Percentiles rank a stretch among this genome's conserved stretches.
These are phyloP conservation scores for Umbelopsis sp. DNA, from an alignment of 192 early-diverging fungal species.

Conservation along the genomic window DNA sequence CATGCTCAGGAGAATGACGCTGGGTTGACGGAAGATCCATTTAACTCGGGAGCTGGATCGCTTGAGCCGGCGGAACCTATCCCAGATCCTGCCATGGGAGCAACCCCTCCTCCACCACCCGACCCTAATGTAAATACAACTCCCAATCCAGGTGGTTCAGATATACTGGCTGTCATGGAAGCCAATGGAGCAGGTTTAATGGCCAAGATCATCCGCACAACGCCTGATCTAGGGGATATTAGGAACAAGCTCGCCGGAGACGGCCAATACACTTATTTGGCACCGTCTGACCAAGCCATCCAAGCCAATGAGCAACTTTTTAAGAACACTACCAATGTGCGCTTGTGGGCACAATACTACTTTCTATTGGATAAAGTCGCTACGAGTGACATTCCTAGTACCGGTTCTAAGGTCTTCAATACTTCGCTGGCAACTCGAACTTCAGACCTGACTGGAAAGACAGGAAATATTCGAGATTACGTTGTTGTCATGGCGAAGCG, in stretches of 20 bases:
- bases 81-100: too few species aligned
- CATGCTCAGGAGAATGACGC: constrained; percentile 17
- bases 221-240: not conserved
- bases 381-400: not conserved
- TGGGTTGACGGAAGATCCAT: not conserved
- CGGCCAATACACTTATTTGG: not conserved
- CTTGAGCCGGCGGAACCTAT: too few species aligned
- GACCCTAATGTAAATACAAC: not conserved
- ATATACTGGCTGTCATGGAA: not conserved
- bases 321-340: not conserved
- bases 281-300: not conserved
- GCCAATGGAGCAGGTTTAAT: not conserved
- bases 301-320: not conserved
- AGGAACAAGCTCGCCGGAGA: not conserved
- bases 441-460: not conserved
- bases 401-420: not conserved
- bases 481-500: not conserved
- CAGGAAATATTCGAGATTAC: not conserved
- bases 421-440: not conserved
- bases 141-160: not conserved
- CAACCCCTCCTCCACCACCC: too few species aligned
- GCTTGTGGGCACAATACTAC: not conserved
- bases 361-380: not conserved
- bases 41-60: too few species aligned
- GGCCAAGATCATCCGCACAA: not conserved